These are phyloP conservation scores for Coemansia sp. DNA, from an alignment of 192 early-diverging fungal genomes.

Conservation along the genomic window DNA sequence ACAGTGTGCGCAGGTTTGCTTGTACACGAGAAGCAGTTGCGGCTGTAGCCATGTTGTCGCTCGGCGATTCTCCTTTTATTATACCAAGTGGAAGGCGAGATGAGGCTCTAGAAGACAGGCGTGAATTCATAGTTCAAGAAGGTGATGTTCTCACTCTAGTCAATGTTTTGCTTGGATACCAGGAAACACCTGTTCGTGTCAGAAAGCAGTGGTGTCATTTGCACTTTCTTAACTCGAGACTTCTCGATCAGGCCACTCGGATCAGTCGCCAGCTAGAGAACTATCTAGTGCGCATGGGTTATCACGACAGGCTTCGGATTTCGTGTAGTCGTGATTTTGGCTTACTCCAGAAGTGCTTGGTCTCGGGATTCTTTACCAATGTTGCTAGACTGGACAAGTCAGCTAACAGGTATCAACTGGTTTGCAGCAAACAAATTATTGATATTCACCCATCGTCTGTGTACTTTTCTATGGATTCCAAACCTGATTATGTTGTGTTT, in stretches of 20 bases:
- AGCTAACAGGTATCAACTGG: constrained; percentile 79
- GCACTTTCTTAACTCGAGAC: constrained; percentile 76
- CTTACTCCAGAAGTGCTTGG: constrained; percentile 79
- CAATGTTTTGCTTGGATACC: constrained; percentile 83
- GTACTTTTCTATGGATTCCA: constrained; percentile 60
- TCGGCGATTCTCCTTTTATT: constrained; percentile 77
- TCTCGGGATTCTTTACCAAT: constrained; percentile 90
- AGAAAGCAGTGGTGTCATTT: constrained; percentile 76
- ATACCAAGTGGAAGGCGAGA: constrained; percentile 76
- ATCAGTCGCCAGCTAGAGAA: constrained; percentile 84
- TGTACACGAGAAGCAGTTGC: constrained; percentile 90
- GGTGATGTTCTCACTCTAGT: constrained; percentile 93
- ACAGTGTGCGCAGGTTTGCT: constrained; percentile 64
- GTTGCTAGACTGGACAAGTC: constrained; percentile 70
- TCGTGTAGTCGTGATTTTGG: constrained; percentile 63
- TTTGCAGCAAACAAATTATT: constrained; percentile 75
- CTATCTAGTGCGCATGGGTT: constrained; percentile 74
- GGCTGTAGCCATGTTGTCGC: constrained; percentile 84
- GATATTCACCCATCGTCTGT: constrained; percentile 84
- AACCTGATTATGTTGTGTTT: constrained; percentile 83
- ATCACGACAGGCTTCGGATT: constrained; percentile 66
- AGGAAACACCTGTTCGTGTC: constrained; percentile 76
- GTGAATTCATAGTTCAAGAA: constrained; percentile 85
- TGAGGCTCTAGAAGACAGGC: constrained; percentile 81
- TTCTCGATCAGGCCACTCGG: constrained; percentile 86